Evolutionary conservation across 164 flowering plant species (phyloP).

Genomic region (Houttuynia cordata): DNA sequence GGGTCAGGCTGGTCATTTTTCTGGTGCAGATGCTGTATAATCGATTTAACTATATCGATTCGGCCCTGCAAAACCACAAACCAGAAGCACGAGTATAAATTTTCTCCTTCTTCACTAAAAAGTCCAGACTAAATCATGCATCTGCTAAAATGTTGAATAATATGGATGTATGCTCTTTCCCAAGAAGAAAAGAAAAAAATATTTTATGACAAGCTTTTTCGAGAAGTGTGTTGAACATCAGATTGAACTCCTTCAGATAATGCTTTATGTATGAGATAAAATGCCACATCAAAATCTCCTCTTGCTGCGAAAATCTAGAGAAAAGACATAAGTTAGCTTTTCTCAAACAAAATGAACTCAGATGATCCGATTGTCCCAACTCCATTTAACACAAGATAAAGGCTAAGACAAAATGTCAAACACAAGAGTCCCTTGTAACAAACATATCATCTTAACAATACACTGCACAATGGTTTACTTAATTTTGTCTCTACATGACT

Average conservation of each 20-base stretch:
- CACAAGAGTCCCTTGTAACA: too few relatives aligned
- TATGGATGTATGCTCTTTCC: too few relatives aligned
- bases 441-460: too few relatives aligned
- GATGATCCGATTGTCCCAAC: too few relatives aligned
- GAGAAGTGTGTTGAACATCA: slow-evolving; percentile 59
- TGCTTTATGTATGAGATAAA: slow-evolving; percentile 47
- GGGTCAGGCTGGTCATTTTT: slow-evolving; percentile 64
- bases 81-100: not conserved
- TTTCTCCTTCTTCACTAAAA: too few relatives aligned
- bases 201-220: slow-evolving; percentile 46
- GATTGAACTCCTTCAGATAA: slow-evolving; percentile 28
- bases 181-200: slow-evolving; percentile 1
- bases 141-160: too few relatives aligned
- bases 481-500: too few relatives aligned
- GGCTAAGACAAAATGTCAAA: too few relatives aligned
- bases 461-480: too few relatives aligned
- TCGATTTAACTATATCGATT: slow-evolving; percentile 58
- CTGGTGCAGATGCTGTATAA: slow-evolving; percentile 57
- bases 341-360: not conserved
- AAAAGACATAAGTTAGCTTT: not conserved
- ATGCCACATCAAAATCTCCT: slow-evolving; percentile 45
- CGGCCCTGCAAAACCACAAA: slow-evolving; percentile 34
- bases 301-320: slow-evolving; percentile 36
- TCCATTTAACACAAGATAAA: too few relatives aligned
- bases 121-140: not conserved